phyloP scores from a whole-genome alignment of 768 basidiomycete genomes.

The Auriscalpium microsporum region DNA sequence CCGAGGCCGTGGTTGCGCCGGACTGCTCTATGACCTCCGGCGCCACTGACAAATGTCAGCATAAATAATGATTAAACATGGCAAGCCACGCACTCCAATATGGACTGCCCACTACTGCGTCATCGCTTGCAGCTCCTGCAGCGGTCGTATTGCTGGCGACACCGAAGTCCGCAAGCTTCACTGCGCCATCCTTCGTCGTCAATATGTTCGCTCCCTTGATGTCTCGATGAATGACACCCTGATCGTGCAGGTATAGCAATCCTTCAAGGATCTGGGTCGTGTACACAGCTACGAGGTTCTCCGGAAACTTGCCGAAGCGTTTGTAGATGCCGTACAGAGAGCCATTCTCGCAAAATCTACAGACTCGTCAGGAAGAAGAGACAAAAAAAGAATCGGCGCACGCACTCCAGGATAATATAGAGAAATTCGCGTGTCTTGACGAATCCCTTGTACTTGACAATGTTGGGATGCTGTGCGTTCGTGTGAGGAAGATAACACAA shows the following conservation, averaged over 20 bases:
- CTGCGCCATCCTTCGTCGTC: slow-evolving; percentile 96
- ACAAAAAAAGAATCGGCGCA: neutral
- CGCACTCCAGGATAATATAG: slow-evolving; percentile 93
- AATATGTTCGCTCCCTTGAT: slow-evolving; percentile 99
- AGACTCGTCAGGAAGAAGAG: neutral
- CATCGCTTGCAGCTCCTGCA: slow-evolving; percentile 68
- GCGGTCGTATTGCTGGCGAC: slow-evolving; percentile 73
- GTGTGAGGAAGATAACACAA: neutral
- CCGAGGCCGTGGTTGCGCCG: slow-evolving; percentile 93
- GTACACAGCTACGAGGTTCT: slow-evolving; percentile 92
- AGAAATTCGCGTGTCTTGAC: slow-evolving; percentile 90
- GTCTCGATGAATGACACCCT: slow-evolving; percentile 98
- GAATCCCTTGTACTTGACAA: slow-evolving; percentile 98
- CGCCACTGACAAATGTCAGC: slow-evolving; percentile 55
- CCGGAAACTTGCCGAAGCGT: slow-evolving; percentile 97
- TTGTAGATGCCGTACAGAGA: slow-evolving; percentile 93
- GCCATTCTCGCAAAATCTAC: slow-evolving; percentile 94
- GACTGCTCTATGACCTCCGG: slow-evolving; percentile 98
- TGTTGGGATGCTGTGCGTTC: slow-evolving; percentile 73
- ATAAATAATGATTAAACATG: neutral
- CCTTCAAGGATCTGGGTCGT: slow-evolving; percentile 95
- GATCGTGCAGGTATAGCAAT: slow-evolving; percentile 93
- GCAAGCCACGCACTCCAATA: slow-evolving; percentile 82
- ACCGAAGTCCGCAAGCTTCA: slow-evolving; percentile 99
- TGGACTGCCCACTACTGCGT: slow-evolving; percentile 93